Percentiles rank a stretch among this genome's conserved stretches.
Conservation (phyloP, 306 rosid genomes). For the Corylus americana region DNA sequence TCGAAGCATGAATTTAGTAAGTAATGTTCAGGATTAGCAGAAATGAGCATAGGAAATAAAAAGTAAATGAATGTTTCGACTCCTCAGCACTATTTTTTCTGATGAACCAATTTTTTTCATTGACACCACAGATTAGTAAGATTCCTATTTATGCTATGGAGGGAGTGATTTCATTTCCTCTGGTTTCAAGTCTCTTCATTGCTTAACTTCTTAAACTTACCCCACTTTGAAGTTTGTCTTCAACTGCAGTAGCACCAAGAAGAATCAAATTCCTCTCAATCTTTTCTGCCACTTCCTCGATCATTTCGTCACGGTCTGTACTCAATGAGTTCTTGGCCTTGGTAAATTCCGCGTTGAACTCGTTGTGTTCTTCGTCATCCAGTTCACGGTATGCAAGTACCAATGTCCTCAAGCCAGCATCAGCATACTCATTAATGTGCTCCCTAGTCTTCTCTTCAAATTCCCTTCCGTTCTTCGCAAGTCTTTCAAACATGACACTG, state of each 20-base stretch:
- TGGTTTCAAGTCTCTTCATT: background rate
- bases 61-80: background rate
- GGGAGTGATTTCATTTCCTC: background rate
- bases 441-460: slow-evolving; percentile 73
- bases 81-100: slow-evolving; percentile 12
- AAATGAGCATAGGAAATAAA: background rate
- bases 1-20: background rate
- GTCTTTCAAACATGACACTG: slow-evolving; percentile 97
- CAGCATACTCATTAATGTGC: slow-evolving; percentile 84
- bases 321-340: slow-evolving; percentile 81
- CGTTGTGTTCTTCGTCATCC: slow-evolving; percentile 60
- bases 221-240: slow-evolving; percentile 98
- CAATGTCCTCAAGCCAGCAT: slow-evolving; percentile 97
- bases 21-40: background rate
- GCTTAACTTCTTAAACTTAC: slow-evolving; percentile 43
- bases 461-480: slow-evolving; percentile 71
- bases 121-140: slow-evolving; percentile 8
- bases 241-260: slow-evolving; percentile 99
- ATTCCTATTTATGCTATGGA: background rate
- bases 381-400: slow-evolving; percentile 85
- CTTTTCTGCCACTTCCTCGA: slow-evolving; percentile 64
- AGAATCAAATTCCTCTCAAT: slow-evolving; percentile 88
- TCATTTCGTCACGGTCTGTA: slow-evolving; percentile 69
- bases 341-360: slow-evolving; percentile 57
- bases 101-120: background rate